These are phyloP conservation scores for Bipolaris sorokiniana DNA, from an alignment of 2,329 filamentous ascomycete species.

Conservation along the genomic window DNA sequence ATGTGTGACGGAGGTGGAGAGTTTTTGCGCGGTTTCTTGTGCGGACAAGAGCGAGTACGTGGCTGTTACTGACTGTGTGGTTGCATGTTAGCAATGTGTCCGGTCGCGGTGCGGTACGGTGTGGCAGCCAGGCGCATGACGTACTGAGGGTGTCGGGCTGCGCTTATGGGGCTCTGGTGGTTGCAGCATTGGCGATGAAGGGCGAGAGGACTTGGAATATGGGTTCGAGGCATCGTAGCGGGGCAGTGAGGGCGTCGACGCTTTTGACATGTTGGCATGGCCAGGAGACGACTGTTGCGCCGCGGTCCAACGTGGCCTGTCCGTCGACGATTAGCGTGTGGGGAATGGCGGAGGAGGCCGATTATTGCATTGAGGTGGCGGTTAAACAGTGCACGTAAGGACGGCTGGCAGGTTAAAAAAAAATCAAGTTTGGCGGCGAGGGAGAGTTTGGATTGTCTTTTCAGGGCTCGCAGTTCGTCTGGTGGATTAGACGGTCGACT, in stretches of 20 bases:
- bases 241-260: constrained; percentile 64
- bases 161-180: constrained; percentile 36
- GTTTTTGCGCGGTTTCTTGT: constrained; percentile 75
- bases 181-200: constrained; percentile 39
- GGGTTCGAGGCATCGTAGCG: constrained; percentile 58
- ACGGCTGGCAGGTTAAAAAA: constrained; percentile 1
- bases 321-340: constrained; percentile 15
- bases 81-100: constrained; percentile 26
- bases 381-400: constrained; percentile 5
- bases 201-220: constrained; percentile 36
- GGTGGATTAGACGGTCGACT: constrained; percentile 7
- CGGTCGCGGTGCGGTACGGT: background rate
- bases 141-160: constrained; percentile 42
- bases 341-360: constrained; percentile 8
- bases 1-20: constrained; percentile 81
- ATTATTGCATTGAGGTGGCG: constrained; percentile 35
- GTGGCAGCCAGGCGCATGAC: constrained; percentile 10
- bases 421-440: constrained; percentile 8
- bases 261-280: constrained; percentile 68
- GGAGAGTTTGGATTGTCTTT: constrained; percentile 16
- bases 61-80: constrained; percentile 52
- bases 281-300: constrained; percentile 42
- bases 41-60: constrained; percentile 71
- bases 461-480: constrained; percentile 15
- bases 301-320: constrained; percentile 43